phyloP scores from a whole-genome alignment of 805 yeast genomes.

The Sporopachydermia quercuum region DNA sequence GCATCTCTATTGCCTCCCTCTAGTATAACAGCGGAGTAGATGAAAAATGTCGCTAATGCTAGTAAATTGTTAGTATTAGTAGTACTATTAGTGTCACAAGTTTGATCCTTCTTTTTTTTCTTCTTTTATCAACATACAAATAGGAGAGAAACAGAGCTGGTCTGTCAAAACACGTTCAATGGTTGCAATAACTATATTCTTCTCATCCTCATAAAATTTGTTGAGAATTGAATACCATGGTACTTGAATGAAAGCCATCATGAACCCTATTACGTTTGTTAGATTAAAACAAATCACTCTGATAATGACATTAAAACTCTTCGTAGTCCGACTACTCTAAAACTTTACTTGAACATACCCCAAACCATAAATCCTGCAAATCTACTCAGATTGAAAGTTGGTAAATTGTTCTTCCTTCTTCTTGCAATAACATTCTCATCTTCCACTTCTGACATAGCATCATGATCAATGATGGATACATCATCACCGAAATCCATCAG shows the following conservation, averaged over 20 bases:
- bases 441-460: conserved; percentile 5
- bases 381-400: conserved; percentile 47
- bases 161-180: conserved; percentile 80
- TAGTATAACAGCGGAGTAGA: conserved; percentile 68
- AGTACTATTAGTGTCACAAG: no score
- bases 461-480: conserved; percentile 3
- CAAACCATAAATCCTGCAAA: conserved; percentile 70
- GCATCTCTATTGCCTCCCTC: conserved; percentile 61
- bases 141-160: conserved; percentile 79
- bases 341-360: conserved; percentile 26
- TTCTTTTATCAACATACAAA: conserved; percentile 19
- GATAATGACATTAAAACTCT: background rate
- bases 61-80: background rate
- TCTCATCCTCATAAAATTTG: conserved; percentile 61
- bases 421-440: conserved; percentile 16
- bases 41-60: conserved; percentile 60
- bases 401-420: conserved; percentile 14
- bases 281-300: no score
- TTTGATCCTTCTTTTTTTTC: no score
- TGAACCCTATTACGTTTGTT: conserved; percentile 34
- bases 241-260: conserved; percentile 70
- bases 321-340: background rate
- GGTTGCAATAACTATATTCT: conserved; percentile 63
- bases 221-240: conserved; percentile 83
- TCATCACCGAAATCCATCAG: conserved; percentile 20